Conservation (phyloP, 176 grass and related monocot species). For the Eragrostis nindensis region DNA sequence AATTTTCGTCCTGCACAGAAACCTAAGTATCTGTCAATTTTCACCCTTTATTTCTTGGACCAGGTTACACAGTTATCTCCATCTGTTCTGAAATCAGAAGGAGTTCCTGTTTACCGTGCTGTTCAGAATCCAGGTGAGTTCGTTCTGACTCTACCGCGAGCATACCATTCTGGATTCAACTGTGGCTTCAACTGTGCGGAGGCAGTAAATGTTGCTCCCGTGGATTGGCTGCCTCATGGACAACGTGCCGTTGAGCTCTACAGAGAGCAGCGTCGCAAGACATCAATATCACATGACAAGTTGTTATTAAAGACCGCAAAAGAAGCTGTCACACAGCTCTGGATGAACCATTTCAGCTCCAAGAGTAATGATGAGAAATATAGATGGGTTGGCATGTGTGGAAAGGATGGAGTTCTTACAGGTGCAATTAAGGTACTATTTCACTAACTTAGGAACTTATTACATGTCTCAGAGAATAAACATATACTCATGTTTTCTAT, state of each 20-base stretch:
- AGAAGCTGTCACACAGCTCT: constrained; percentile 71
- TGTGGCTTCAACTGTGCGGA: constrained; percentile 99
- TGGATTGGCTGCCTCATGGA: constrained; percentile 90
- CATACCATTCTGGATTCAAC: constrained; percentile 96
- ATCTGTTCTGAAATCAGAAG: constrained; percentile 89
- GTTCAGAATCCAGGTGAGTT: constrained; percentile 86
- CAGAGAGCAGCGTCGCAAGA: constrained; percentile 81
- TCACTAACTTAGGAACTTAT: constrained; percentile 27
- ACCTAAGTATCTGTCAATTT: constrained; percentile 32
- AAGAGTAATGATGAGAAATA: constrained; percentile 21
- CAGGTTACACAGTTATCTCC: constrained; percentile 98
- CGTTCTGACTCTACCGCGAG: constrained; percentile 85
- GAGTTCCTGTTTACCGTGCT: constrained; percentile 74
- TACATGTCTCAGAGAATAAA: constrained; percentile 29
- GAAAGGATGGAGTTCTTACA: constrained; percentile 74
- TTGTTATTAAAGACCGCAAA: constrained; percentile 66
- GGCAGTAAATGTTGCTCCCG: constrained; percentile 91
- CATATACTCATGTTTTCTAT: constrained; percentile 25
- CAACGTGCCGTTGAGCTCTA: constrained; percentile 85
- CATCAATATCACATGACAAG: constrained; percentile 91
- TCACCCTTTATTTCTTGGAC: constrained; percentile 22
- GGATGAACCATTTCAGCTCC: constrained; percentile 33
- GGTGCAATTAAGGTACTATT: constrained; percentile 68
- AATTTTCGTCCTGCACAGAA: not conserved
- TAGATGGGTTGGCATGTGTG: constrained; percentile 64